These are phyloP conservation scores for Mycena floridula DNA, from an alignment of 768 basidiomycete genomes.

Conservation along the genomic window DNA sequence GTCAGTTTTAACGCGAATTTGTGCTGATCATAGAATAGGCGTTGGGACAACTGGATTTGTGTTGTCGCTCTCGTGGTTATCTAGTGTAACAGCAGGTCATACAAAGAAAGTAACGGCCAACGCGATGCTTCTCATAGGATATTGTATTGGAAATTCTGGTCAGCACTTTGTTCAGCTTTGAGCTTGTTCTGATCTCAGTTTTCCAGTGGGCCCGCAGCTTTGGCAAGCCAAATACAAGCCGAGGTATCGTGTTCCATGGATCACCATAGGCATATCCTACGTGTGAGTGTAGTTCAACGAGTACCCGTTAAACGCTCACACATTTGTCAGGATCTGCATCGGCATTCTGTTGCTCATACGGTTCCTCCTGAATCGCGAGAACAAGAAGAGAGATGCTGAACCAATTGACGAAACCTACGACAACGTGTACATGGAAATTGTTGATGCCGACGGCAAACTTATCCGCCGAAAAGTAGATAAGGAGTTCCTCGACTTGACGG, in stretches of 20 bases:
- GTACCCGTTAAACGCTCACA: no score
- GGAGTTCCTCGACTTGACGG: conserved; percentile 72
- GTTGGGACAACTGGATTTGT: conserved; percentile 50
- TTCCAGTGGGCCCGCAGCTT: conserved; percentile 63
- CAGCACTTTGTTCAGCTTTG: no score
- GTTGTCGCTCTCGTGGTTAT: conserved; percentile 58
- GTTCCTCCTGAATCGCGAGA: conserved; percentile 48
- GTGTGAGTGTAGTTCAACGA: no score
- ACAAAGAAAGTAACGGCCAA: conserved; percentile 69
- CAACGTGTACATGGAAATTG: conserved; percentile 52
- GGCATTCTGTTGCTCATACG: conserved; percentile 42
- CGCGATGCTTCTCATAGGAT: conserved; percentile 69
- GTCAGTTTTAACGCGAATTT: no score
- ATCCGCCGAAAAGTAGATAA: conserved; percentile 59
- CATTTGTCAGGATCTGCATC: no score
- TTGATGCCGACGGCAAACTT: conserved; percentile 42
- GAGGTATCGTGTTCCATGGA: conserved; percentile 77
- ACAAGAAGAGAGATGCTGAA: conserved; percentile 56
- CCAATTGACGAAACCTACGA: conserved; percentile 48
- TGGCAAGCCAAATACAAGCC: conserved; percentile 67
- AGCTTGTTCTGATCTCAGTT: no score
- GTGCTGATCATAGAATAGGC: no score
- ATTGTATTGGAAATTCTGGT: conserved; percentile 57
- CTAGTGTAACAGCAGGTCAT: conserved; percentile 61
- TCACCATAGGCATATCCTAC: conserved; percentile 65